Evolutionary conservation across 805 yeast species (phyloP), one percentile per base, ranked within the genome.

Genomic region (Lipomyces orientalis): DNA sequence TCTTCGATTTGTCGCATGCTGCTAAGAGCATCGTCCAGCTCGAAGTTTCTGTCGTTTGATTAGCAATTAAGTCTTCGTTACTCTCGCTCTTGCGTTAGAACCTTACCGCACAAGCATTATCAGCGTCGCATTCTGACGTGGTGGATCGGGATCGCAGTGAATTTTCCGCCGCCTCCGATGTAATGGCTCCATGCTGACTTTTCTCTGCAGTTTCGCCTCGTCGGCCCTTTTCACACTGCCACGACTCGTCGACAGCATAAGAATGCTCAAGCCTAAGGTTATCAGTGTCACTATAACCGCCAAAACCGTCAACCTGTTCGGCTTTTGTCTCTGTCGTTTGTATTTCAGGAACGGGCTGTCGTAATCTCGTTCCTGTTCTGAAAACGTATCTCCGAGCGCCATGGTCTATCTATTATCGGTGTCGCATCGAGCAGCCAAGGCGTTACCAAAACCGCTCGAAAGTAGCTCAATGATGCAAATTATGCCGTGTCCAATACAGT

Each of bases 1-100:
- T 93, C 98, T 80, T 94, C 98, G 64, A 93, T 85, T 35, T 71
- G 73, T 7, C 84, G 64, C 64, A 90, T 85, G 4, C 93, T 84
- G 58, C 83, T 83, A 5, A 88, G 76, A 75, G 90, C 81, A 14
- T 79, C 80, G 73, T 82, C 85, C 2, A 90, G 76, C 67, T 91
- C 96, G 19, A 79, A 75, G 75, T 91, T 90, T 71, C 92, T 82
- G 59, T 22, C 1, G 22, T 19, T 22, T 19, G 16, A 35, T 49
- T 39, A 59, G 54, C 6, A 19, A 16, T 4, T 14, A 7, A 12
- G 12, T 37, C 29, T 25, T 31, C 7, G 14, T 1, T 25, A 22
- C 39, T 8, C 37, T 19, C 51, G 12, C 29, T 16, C 34, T 8
- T 19, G 33, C 12, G 33, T 14, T 9, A 29, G 12, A n/a, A 34